phyloP scores from a whole-genome alignment of 805 yeast genomes.

The Huiozyma sinensis region DNA sequence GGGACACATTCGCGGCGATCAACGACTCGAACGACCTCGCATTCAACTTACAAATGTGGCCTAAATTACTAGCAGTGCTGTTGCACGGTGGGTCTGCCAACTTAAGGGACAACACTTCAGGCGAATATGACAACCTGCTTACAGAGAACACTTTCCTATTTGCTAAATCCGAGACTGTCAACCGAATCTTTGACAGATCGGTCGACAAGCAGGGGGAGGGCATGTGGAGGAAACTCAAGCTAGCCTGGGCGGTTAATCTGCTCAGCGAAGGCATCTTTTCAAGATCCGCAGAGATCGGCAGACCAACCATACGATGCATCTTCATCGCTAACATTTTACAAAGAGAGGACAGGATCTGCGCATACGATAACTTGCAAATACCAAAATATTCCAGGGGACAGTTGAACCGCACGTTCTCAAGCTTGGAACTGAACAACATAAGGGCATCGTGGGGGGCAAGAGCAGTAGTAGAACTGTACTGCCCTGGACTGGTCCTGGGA shows the following conservation, averaged over 20 bases:
- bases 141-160: constrained; percentile 1
- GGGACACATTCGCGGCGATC: constrained; percentile 25
- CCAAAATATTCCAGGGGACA: constrained; percentile 10
- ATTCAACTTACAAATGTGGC: constrained; percentile 33
- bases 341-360: constrained; percentile 8
- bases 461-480: constrained; percentile 40
- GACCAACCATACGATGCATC: constrained; percentile 30
- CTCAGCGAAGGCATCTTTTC: constrained; percentile 43
- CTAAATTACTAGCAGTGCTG: constrained; percentile 28
- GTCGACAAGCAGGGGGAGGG: not conserved
- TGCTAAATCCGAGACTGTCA: not conserved
- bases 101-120: not conserved
- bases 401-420: constrained; percentile 10
- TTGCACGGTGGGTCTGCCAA: constrained; percentile 26
- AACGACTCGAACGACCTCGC: constrained; percentile 7
- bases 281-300: constrained; percentile 20
- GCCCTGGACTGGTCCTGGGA: constrained; percentile 36
- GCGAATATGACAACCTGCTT: not conserved
- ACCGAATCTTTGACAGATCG: not conserved
- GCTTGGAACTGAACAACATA: constrained; percentile 29
- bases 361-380: constrained; percentile 8
- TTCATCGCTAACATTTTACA: constrained; percentile 29
- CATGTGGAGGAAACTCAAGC: constrained; percentile 16
- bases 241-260: constrained; percentile 32
- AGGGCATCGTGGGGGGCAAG: constrained; percentile 41